Conservation (phyloP, 345 rosid species). For the Schrenkiella parvula region DNA sequence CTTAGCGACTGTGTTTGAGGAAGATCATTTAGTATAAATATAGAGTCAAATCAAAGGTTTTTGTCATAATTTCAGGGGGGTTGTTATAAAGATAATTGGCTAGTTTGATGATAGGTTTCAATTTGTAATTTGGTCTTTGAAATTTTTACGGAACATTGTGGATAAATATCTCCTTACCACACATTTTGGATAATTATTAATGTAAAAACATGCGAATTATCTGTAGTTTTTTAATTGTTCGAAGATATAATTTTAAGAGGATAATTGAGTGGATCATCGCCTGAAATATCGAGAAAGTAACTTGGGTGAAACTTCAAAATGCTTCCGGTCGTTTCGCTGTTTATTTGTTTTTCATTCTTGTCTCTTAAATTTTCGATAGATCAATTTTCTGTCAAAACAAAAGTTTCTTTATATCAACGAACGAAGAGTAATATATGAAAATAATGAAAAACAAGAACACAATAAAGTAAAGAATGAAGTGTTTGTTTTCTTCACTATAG, state of each 20-base stretch:
- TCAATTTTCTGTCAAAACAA: no score
- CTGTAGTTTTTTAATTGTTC: background rate
- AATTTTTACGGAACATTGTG: slow-evolving; percentile 9
- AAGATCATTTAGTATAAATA: background rate
- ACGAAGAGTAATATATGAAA: background rate
- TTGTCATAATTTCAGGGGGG: background rate
- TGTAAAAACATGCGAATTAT: slow-evolving; percentile 3
- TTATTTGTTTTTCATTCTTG: background rate
- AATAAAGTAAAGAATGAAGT: background rate
- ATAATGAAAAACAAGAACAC: background rate
- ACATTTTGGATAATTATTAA: slow-evolving; percentile 6
- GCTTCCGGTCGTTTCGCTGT: background rate
- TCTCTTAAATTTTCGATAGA: background rate
- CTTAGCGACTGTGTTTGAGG: background rate
- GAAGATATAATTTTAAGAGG: background rate
- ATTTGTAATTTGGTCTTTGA: background rate
- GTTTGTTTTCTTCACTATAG: background rate
- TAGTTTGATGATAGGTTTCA: slow-evolving; percentile 2
- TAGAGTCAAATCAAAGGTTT: background rate
- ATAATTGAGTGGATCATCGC: slow-evolving; percentile 9
- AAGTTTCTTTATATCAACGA: background rate
- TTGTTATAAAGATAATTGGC: slow-evolving; percentile 12
- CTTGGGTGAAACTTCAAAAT: background rate
- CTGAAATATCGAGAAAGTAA: background rate
- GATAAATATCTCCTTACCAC: slow-evolving; percentile 7